phyloP scores from a whole-genome alignment of 2,329 filamentous ascomycete genomes.

The Microcera coccophila region DNA sequence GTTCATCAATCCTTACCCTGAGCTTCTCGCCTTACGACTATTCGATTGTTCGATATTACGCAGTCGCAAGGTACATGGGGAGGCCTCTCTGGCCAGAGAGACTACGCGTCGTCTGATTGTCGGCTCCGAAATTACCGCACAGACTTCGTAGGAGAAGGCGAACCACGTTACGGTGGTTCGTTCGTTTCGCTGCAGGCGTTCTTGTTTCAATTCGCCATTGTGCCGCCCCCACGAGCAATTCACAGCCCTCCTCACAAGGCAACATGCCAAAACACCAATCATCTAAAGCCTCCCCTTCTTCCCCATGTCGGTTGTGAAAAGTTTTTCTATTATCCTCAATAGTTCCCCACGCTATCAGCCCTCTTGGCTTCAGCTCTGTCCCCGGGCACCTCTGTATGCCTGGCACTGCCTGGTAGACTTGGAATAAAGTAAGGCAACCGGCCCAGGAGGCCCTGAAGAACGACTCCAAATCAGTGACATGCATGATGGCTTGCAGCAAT shows the following conservation, averaged over 20 bases:
- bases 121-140: too few species aligned
- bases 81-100: too few species aligned
- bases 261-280: constrained; percentile 7
- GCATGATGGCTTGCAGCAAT: neutral
- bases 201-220: neutral
- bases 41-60: too few species aligned
- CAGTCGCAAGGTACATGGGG: too few species aligned
- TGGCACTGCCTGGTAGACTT: neutral
- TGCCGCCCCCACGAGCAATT: constrained; percentile 8
- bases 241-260: constrained; percentile 8
- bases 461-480: neutral
- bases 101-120: too few species aligned
- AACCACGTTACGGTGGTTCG: neutral
- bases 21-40: too few species aligned
- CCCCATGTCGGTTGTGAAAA: constrained; percentile 4
- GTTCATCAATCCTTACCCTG: too few species aligned
- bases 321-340: constrained; percentile 14
- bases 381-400: neutral
- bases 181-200: neutral
- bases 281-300: constrained; percentile 3
- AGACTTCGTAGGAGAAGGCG: too few species aligned
- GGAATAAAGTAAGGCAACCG: neutral
- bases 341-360: neutral
- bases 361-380: constrained; percentile 6
- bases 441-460: neutral